Percentiles rank a stretch among this genome's conserved stretches.
phyloP scores from a whole-genome alignment of 2,329 filamentous ascomycete genomes.

The Paecilomyces sp. region DNA sequence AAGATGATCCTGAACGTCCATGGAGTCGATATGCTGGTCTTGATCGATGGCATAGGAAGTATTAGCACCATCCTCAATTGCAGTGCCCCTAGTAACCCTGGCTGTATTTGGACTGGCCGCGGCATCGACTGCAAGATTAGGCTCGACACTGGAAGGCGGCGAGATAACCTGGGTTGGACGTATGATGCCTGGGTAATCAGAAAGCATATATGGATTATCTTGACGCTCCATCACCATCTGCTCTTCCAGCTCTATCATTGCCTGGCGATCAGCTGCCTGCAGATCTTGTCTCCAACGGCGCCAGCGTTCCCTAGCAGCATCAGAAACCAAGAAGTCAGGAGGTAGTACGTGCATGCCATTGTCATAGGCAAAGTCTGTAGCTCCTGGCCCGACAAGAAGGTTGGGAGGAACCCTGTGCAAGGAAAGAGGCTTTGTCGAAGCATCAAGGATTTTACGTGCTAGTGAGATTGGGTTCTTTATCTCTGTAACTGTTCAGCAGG shows the following conservation, averaged over 20 bases:
- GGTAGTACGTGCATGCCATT: constrained; percentile 67
- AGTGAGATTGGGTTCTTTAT: constrained; percentile 89
- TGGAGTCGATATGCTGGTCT: background rate
- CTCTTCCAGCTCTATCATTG: constrained; percentile 18
- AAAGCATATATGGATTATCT: constrained; percentile 12
- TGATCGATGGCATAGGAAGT: background rate
- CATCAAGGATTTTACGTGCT: constrained; percentile 74
- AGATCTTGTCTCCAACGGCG: constrained; percentile 69
- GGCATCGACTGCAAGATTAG: constrained; percentile 1
- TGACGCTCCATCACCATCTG: constrained; percentile 9
- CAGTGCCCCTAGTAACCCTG: background rate
- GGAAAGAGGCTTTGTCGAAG: constrained; percentile 68
- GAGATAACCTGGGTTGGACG: constrained; percentile 15
- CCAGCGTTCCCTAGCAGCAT: constrained; percentile 70
- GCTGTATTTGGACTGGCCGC: background rate
- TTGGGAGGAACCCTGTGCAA: constrained; percentile 88
- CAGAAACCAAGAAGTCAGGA: constrained; percentile 72
- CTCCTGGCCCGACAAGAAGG: constrained; percentile 78
- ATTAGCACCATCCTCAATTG: constrained; percentile 3
- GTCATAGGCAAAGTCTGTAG: constrained; percentile 75
- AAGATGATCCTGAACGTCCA: background rate
- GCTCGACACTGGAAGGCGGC: constrained; percentile 10
- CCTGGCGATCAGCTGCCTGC: constrained; percentile 50
- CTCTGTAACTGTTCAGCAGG: constrained; percentile 45
- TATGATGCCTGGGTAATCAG: constrained; percentile 15